Evolutionary conservation across 768 basidiomycete species (phyloP).

Genomic region (Naganishia randhawae): DNA sequence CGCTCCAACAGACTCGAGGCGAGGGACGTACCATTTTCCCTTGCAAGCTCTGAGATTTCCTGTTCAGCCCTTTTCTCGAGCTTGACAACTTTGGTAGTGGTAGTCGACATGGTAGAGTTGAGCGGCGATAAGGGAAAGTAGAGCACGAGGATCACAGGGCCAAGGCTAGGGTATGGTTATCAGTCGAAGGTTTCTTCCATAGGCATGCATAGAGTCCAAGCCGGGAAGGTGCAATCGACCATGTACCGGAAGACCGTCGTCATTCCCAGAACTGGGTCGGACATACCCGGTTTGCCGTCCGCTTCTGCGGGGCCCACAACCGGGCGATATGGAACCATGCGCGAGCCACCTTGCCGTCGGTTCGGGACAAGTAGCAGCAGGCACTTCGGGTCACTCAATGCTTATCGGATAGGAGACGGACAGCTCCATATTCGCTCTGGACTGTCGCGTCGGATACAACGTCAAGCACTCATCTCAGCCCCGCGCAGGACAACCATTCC

Average conservation of each 20-base stretch:
- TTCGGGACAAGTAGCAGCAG: too few relatives aligned
- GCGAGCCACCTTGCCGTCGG: too few relatives aligned
- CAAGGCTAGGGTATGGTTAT: background rate
- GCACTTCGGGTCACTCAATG: too few relatives aligned
- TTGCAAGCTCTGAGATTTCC: slow-evolving; percentile 39
- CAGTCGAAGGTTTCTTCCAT: too few relatives aligned
- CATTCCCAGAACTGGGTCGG: background rate
- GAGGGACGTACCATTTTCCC: slow-evolving; percentile 35
- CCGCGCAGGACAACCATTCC: background rate
- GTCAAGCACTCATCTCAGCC: background rate
- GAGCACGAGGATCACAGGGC: background rate
- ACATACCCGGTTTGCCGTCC: background rate
- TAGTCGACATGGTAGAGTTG: background rate
- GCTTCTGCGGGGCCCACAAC: too few relatives aligned
- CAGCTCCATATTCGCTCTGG: too few relatives aligned
- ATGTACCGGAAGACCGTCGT: background rate
- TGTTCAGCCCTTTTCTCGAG: slow-evolving; percentile 37
- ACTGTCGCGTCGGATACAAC: background rate
- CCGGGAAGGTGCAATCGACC: too few relatives aligned
- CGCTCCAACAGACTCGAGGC: background rate
- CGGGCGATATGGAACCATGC: too few relatives aligned
- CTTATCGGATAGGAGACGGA: too few relatives aligned
- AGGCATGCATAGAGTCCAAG: too few relatives aligned
- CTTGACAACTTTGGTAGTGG: slow-evolving; percentile 21
- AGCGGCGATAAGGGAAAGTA: too few relatives aligned